Evolutionary conservation across 208 protist species (phyloP), one percentile per base, ranked within the genome.

Genomic region (Borovskyia barvae): DNA sequence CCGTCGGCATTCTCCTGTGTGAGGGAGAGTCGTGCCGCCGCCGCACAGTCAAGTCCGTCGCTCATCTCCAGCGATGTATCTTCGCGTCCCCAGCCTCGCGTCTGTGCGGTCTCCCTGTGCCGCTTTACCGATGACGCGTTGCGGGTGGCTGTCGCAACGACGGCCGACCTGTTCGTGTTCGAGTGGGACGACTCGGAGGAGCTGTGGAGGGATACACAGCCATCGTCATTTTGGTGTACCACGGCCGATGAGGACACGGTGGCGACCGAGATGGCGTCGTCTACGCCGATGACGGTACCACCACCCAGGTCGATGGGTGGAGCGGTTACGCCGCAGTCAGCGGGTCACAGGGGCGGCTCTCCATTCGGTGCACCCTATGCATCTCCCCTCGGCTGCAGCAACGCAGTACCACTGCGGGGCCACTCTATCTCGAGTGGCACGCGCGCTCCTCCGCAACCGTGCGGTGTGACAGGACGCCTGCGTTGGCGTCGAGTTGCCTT

Each of bases 81-180:
- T 19, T 6, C n/a, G n/a, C 3, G n/a, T 19, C 7, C 39, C 39
- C n/a, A 12, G 7, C 52, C 64, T 5, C 50, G 33, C 6, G 71
- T 82, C 8, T 48, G 65, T 30, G 59, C 66, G 30, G 54, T 82
- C n/a, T 67, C 63, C 14, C 66, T 85, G 9, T 82, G 70, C 67
- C 51, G 57, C 22, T 85, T 82, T 36, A 69, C 65, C 3, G 49
- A 72, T 22, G 67, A 75, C 29, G 53, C 58, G 49, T 53, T 87
- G 28, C 75, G 70, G 19, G 65, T 87, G 8, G 72, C 70, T 3
- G 74, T 87, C 19, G 74, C 74, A 12, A 87, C 76, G 14, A 60
- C 62, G 17, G 14, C 7, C 69, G 69, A 45, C 14, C 48, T 83
- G 19, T 67, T 75, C 30, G 22, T 87, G 2, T 78, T 76, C 19